Conservation (phyloP, 192 early-diverging fungal species). For the Gigaspora rosea region DNA sequence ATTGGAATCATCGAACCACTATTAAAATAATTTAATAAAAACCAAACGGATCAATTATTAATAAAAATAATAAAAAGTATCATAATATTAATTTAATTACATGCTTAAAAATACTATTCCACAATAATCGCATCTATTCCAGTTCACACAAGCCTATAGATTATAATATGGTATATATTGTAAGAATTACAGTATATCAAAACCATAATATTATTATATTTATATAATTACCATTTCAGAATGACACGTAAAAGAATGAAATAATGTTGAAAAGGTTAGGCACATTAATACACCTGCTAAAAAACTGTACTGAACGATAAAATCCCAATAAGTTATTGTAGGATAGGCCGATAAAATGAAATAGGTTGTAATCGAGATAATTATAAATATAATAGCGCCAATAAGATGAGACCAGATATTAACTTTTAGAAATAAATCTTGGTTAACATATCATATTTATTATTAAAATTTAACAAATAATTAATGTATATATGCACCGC, state of each 20-base stretch:
- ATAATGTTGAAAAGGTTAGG: constrained; percentile 74
- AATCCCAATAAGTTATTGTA: constrained; percentile 63
- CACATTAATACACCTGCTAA: constrained; percentile 71
- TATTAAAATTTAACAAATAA: neutral
- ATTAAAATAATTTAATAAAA: neutral
- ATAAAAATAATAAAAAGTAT: neutral
- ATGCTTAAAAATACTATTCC: constrained; percentile 85
- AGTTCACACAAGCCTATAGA: constrained; percentile 36
- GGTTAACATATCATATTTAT: neutral
- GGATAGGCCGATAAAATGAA: constrained; percentile 41
- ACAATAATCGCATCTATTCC: constrained; percentile 92
- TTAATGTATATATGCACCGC: constrained; percentile 45
- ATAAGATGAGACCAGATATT: constrained; percentile 88
- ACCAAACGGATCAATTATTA: neutral
- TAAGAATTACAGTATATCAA: neutral
- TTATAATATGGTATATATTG: neutral
- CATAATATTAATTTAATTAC: constrained; percentile 45
- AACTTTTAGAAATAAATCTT: constrained; percentile 39
- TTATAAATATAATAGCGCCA: constrained; percentile 63
- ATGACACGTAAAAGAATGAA: constrained; percentile 84
- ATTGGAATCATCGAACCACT: constrained; percentile 5
- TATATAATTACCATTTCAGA: constrained; percentile 57
- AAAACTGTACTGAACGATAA: constrained; percentile 69
- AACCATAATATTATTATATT: neutral
- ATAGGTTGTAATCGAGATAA: constrained; percentile 48